phyloP scores from a whole-genome alignment of 176 grass and related monocot genomes.

The Zizania latifolia region DNA sequence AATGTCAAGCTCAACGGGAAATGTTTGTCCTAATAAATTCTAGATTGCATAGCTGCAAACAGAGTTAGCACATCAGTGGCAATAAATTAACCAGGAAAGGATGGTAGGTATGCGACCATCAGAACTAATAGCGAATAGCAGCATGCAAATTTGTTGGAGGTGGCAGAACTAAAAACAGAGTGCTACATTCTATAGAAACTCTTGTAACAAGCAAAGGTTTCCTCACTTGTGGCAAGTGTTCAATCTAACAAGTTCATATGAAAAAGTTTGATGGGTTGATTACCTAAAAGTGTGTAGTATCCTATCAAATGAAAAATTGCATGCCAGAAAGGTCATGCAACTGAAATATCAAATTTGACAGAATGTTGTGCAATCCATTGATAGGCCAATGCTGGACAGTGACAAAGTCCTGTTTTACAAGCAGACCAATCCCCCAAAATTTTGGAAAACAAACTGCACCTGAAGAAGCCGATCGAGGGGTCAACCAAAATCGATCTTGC shows the following conservation, averaged over 20 bases:
- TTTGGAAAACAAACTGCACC: not conserved
- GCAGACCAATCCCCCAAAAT: not conserved
- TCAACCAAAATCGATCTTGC: not conserved
- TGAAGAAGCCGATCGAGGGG: not conserved
- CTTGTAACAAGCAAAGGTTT: not conserved
- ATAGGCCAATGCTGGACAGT: not conserved
- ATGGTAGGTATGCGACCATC: not conserved
- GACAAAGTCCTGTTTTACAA: not conserved
- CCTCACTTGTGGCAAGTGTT: not conserved
- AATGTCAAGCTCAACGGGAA: not conserved
- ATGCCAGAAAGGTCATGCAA: not conserved
- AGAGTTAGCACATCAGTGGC: not conserved
- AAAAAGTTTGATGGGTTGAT: not conserved
- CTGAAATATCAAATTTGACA: not conserved
- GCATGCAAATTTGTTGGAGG: not conserved
- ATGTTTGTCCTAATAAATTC: not conserved
- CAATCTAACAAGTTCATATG: not conserved
- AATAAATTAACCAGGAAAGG: not conserved
- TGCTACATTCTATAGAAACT: not conserved
- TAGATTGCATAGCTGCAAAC: not conserved
- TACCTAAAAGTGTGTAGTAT: too few species aligned
- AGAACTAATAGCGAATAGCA: not conserved
- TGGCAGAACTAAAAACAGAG: not conserved
- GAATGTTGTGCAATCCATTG: not conserved
- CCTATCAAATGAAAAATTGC: not conserved